Evolutionary conservation across 2,329 filamentous ascomycete species (phyloP).

Genomic region (Acrodontium crateriforme): DNA sequence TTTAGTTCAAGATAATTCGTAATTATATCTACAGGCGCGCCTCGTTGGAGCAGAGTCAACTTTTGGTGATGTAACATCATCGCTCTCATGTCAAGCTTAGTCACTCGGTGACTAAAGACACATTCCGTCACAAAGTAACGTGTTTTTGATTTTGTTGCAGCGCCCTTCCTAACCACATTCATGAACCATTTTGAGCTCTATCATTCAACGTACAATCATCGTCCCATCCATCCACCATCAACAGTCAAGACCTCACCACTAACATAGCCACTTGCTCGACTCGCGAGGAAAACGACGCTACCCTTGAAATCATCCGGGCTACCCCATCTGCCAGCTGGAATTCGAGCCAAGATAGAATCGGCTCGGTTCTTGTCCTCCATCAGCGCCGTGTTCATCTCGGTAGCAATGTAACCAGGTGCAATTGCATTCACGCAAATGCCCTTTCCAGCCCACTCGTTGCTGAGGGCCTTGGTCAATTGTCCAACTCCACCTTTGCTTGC

Average conservation of each 20-base stretch:
- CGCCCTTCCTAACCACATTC: too few species aligned
- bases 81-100: too few species aligned
- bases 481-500: conserved; percentile 74
- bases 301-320: conserved; percentile 79
- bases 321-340: conserved; percentile 76
- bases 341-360: conserved; percentile 61
- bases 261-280: conserved; percentile 64
- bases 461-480: conserved; percentile 71
- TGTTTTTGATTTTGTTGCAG: too few species aligned
- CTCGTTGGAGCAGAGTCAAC: too few species aligned
- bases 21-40: too few species aligned
- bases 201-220: too few species aligned
- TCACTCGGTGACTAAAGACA: too few species aligned
- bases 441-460: conserved; percentile 72
- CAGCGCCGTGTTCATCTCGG: conserved; percentile 82
- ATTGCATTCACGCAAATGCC: conserved; percentile 80
- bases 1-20: too few species aligned
- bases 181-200: too few species aligned
- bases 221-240: conserved; percentile 83
- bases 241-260: conserved; percentile 71
- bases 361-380: conserved; percentile 57
- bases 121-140: too few species aligned
- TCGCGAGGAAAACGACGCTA: conserved; percentile 61
- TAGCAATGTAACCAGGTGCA: conserved; percentile 78
- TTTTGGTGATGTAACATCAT: too few species aligned